Conservation (phyloP, 169 alveolate species). For the Cryptosporidium viatorum region DNA sequence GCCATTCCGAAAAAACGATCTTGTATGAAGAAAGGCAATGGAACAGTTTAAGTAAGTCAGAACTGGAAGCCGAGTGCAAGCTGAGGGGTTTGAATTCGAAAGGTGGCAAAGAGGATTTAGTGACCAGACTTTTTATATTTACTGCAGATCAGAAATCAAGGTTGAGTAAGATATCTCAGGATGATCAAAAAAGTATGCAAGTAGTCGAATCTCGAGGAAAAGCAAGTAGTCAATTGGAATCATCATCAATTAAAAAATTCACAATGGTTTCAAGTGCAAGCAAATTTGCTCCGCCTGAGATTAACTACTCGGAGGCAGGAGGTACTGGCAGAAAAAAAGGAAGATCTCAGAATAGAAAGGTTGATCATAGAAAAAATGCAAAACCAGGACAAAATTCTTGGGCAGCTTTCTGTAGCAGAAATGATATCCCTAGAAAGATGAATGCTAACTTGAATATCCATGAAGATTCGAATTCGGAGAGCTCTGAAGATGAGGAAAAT, state of each 20-base stretch:
- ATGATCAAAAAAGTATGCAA: neutral
- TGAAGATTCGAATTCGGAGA: slow-evolving; percentile 9
- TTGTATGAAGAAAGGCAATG: slow-evolving; percentile 62
- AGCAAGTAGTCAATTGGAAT: neutral
- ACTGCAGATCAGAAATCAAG: slow-evolving; percentile 70
- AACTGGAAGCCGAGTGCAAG: slow-evolving; percentile 55
- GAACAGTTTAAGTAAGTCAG: slow-evolving; percentile 72
- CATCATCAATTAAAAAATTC: neutral
- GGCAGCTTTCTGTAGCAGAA: slow-evolving; percentile 75
- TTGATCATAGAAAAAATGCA: slow-evolving; percentile 54
- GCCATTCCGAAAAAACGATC: neutral
- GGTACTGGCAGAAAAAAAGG: slow-evolving; percentile 60
- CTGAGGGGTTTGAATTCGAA: slow-evolving; percentile 56
- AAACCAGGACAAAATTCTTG: slow-evolving; percentile 47
- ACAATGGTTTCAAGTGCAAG: slow-evolving; percentile 5
- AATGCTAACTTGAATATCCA: neutral
- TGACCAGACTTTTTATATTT: slow-evolving; percentile 48
- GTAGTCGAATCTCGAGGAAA: neutral
- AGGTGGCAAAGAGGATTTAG: slow-evolving; percentile 62
- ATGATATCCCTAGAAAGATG: slow-evolving; percentile 46
- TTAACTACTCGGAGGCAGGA: slow-evolving; percentile 56
- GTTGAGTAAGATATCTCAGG: neutral
- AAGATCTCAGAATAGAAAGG: slow-evolving; percentile 22
- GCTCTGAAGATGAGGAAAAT: neutral
- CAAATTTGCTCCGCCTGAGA: slow-evolving; percentile 47